Evolutionary conservation across 2,329 filamentous ascomycete genomes (phyloP), one percentile per base, ranked within the genome.

Genomic region (Aureobasidium namibiae): DNA sequence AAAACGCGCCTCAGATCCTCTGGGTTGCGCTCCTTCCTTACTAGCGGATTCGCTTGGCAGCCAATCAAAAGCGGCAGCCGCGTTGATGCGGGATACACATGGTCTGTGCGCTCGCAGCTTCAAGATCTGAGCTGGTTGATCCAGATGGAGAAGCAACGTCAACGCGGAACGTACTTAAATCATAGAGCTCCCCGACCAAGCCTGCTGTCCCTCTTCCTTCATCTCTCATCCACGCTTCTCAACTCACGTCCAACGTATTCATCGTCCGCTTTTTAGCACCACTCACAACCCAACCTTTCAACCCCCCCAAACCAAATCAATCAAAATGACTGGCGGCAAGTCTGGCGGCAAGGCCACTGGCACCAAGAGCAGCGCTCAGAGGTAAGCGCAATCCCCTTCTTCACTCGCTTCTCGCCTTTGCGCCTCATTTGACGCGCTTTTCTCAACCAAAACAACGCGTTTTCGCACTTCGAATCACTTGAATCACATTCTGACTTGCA

Each of bases 241-340:
- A 31, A 68, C 68, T 68, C 67, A 49, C 58, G 44, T 60, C 61
- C 60, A 67, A 62, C 62, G 61, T 66, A 61, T 59, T 59, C 61
- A 64, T 69, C 67, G 49, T 4, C 50, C 54, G 58, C 62, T 46
- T 62, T 56, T 62, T 45, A 56, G 63, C 65, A 68, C 65, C 57
- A 59, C 45, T 33, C 23, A 45, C 36, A 42, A 45, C 57, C 16
- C 64, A 66, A 33, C 65, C 64, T 65, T 59, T 65, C 69, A 68
- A 69, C 63, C 65, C 63, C 64, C 68, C 70, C 72, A n/a, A 67
- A 62, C 68, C 72, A 75, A 72, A 70, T 72, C 76, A 66, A 74
- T 84, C 87, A 96, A 90, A 89, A 99, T 99, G 94, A 95, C 94
- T 90, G 92, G 92, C 85, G 92, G 94, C 80, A 99, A 99, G 82